Base-by-base conservation (phyloP, 2,329 filamentous ascomycete genomes). In the Orbilia javanica region DNA sequence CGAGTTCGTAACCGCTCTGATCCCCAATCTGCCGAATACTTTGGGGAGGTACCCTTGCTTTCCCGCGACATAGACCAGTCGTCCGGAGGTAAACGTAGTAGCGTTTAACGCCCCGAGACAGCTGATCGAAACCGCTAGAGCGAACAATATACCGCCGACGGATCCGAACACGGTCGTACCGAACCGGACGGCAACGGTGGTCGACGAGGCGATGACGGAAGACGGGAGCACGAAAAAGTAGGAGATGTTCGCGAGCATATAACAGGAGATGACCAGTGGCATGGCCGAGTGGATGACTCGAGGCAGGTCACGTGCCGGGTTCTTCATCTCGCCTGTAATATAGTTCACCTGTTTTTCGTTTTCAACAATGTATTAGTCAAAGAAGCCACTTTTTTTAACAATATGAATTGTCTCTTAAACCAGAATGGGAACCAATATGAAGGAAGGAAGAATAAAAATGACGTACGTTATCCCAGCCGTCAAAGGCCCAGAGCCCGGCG, bases 401-500 rank as follows among this genome's bases (percentile, higher is more conserved):
- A n/a, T n/a, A n/a, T n/a, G n/a, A n/a, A n/a, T n/a, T n/a, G n/a
- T n/a, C n/a, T n/a, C n/a, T n/a, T n/a, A n/a, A n/a, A n/a, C n/a
- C n/a, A n/a, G n/a, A n/a, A n/a, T n/a, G n/a, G n/a, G 10, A 34
- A 34, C 4, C 10, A 34, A 10, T 5, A 10, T 34, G 31, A 34
- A 34, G 10, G 31, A 10, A 34, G 31, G 31, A 5, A n/a, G 18
- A 42, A 42, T 31, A 22, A 57, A 1, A 55, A 2, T 25, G 36
- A 87, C 91, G 86, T 85, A 96, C 93, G 84, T 99, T 99, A 83
- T 99, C 96, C 96, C 96, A 99, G 31, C 96, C 96, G 83, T 99
- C 96, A 85, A 96, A 99, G 0, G 96, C 96, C 96, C 96, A 99
- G 4, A 99, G 87, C 7, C 96, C 96, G 15, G 94, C 95, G 83